Evolutionary conservation across 768 basidiomycete species (phyloP).

Genomic region (Rhizopogon salebrosus): DNA sequence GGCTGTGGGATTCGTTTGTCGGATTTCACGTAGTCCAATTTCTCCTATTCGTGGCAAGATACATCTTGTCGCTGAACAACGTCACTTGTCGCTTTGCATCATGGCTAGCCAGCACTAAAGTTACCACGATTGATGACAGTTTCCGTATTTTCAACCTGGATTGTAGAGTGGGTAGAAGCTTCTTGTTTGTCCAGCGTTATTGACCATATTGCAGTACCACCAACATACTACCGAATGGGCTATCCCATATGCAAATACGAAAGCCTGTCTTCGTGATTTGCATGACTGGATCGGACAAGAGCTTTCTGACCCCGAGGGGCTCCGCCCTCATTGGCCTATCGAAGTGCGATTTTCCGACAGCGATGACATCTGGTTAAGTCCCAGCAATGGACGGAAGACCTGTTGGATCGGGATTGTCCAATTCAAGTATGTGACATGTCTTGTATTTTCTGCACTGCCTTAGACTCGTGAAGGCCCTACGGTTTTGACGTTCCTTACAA

Average conservation of each 20-base stretch:
- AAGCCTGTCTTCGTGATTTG: constrained; percentile 66
- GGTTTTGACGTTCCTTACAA: constrained; percentile 79
- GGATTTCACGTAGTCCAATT: constrained; percentile 82
- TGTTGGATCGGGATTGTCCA: constrained; percentile 98
- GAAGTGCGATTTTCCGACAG: constrained; percentile 85
- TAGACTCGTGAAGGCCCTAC: constrained; percentile 60
- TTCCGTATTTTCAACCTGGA: constrained; percentile 89
- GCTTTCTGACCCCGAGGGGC: constrained; percentile 58
- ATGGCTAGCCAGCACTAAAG: constrained; percentile 57
- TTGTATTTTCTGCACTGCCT: constrained; percentile 2
- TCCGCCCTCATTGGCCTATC: constrained; percentile 87
- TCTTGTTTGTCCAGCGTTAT: constrained; percentile 2
- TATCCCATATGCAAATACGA: constrained; percentile 66
- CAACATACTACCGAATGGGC: constrained; percentile 98
- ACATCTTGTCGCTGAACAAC: constrained; percentile 55
- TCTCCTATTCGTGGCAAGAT: constrained; percentile 73
- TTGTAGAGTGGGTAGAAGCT: constrained; percentile 63
- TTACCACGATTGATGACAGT: constrained; percentile 70
- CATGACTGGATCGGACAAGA: constrained; percentile 68
- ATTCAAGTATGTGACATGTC: constrained; percentile 65
- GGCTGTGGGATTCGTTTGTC: constrained; percentile 68
- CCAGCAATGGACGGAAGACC: constrained; percentile 70
- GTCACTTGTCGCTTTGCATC: constrained; percentile 59
- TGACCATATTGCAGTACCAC: constrained; percentile 51
- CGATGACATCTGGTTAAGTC: constrained; percentile 95